Conservation (phyloP, 2,329 filamentous ascomycete genomes). For the Chrysoporthe puriensis region DNA sequence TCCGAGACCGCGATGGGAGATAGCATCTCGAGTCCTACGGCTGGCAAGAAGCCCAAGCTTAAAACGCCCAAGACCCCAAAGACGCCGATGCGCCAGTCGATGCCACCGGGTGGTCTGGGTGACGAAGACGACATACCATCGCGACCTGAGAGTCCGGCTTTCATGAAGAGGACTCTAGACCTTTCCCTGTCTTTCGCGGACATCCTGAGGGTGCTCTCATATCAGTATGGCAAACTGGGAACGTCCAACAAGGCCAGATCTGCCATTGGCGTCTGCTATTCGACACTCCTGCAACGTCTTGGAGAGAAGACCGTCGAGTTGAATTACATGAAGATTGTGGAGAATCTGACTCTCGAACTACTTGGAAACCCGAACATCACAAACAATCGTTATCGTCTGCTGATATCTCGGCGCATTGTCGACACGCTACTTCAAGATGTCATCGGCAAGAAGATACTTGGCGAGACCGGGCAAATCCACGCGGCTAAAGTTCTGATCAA, state of each 20-base stretch:
- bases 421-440: slow-evolving; percentile 83
- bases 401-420: slow-evolving; percentile 84
- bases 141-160: slow-evolving; percentile 74
- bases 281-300: slow-evolving; percentile 75
- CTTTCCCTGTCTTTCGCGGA: slow-evolving; percentile 77
- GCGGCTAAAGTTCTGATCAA: slow-evolving; percentile 84
- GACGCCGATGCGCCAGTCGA: slow-evolving; percentile 35
- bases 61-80: slow-evolving; percentile 51
- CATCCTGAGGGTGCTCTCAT: slow-evolving; percentile 77
- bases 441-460: slow-evolving; percentile 78
- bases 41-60: slow-evolving; percentile 66
- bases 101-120: slow-evolving; percentile 61
- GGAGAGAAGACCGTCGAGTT: slow-evolving; percentile 82
- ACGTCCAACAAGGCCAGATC: slow-evolving; percentile 82
- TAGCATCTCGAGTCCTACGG: slow-evolving; percentile 54
- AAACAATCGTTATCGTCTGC: slow-evolving; percentile 84
- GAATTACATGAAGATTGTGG: slow-evolving; percentile 80
- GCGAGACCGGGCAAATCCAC: slow-evolving; percentile 84
- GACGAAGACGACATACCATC: slow-evolving; percentile 73
- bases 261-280: slow-evolving; percentile 85
- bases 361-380: slow-evolving; percentile 75
- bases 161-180: slow-evolving; percentile 70
- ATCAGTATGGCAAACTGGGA: slow-evolving; percentile 76
- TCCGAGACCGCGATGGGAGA: slow-evolving; percentile 59
- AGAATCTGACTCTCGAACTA: slow-evolving; percentile 79